Evolutionary conservation across 169 alveolate species (phyloP).

Genomic region (Cryptosporidium muris): DNA sequence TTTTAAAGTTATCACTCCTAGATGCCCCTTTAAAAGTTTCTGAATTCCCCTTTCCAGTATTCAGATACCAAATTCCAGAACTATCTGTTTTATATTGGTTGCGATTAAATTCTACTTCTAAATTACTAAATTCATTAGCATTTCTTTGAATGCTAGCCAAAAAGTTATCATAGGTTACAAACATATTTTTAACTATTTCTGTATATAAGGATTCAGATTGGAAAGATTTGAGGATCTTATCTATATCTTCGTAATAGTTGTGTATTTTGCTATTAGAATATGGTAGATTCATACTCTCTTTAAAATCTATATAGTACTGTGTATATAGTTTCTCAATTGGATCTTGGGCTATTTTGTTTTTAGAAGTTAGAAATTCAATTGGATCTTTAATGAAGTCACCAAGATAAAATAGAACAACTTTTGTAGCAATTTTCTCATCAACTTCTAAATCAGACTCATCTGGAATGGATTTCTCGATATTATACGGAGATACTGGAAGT

Average conservation of each 20-base stretch:
- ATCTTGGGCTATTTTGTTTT: neutral
- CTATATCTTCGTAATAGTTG: too few species aligned
- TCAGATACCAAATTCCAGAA: neutral
- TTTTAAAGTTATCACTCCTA: neutral
- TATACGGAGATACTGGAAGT: slow-evolving; percentile 27
- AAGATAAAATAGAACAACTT: slow-evolving; percentile 9
- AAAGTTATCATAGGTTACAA: slow-evolving; percentile 34
- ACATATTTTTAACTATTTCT: neutral
- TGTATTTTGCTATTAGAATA: too few species aligned
- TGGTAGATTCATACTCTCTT: too few species aligned
- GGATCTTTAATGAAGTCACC: slow-evolving; percentile 25
- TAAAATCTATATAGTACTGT: too few species aligned
- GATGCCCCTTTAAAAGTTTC: neutral
- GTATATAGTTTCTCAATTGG: too few species aligned
- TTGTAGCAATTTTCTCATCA: slow-evolving; percentile 21
- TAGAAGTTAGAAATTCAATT: slow-evolving; percentile 16
- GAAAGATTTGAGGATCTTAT: too few species aligned
- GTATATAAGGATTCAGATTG: neutral
- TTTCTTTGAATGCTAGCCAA: neutral
- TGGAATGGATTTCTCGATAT: slow-evolving; percentile 35
- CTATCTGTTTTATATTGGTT: neutral
- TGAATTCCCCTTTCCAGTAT: neutral
- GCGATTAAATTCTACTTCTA: slow-evolving; percentile 6
- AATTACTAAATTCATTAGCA: neutral
- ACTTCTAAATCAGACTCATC: slow-evolving; percentile 3